Base-by-base conservation (phyloP, 2,329 filamentous ascomycete species). In the Pestalotiopsis sp. region DNA sequence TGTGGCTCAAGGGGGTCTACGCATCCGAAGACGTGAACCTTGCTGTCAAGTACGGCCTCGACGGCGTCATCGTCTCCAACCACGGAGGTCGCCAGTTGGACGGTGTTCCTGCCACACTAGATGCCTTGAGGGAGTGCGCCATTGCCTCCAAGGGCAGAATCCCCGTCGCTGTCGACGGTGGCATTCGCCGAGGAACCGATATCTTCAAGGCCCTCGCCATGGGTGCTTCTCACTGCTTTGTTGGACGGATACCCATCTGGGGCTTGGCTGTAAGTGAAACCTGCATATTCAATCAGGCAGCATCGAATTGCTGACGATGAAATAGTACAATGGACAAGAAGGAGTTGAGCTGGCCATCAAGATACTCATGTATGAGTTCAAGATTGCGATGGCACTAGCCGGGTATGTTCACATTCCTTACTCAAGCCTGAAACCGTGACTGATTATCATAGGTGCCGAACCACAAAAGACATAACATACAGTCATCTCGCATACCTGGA, bases 201-300 rank as follows among this genome's bases (percentile, higher is more conserved):
- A 81, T 87, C 20, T 87, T 87, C 79, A 86, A 86, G 69, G 85
- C 85, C 2, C 72, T 87, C 2, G 84, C 84, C 0, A 75, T 87
- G 4, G 85, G 85, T 2, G 86, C 85, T 0, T 79, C 85, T 67
- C 83, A 81, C 69, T 81, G 81, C 59, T 85, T 83, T 77, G 76
- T 85, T 9, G 85, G 85, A 0, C 72, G 85, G 25, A 81, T 83
- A 9, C 78, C 82, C 11, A 78, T 87, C 12, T 87, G 85, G 85
- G 85, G 84, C 0, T 76, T 87, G 57, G 82, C 83, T 59, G 69
- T 71, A 59, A 25, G 69, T 52, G 7, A 9, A 36, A 4, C n/a
- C 3, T 20, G 4, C 5, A n/a, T 52, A 2, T 23, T 23, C 3
- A 23, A 2, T 23, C 23, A 23, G 14, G 17, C 4, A 45, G 17